Evolutionary conservation across 371 early-diverging fungal genomes (phyloP).

Genomic region (Coemansia sp.): DNA sequence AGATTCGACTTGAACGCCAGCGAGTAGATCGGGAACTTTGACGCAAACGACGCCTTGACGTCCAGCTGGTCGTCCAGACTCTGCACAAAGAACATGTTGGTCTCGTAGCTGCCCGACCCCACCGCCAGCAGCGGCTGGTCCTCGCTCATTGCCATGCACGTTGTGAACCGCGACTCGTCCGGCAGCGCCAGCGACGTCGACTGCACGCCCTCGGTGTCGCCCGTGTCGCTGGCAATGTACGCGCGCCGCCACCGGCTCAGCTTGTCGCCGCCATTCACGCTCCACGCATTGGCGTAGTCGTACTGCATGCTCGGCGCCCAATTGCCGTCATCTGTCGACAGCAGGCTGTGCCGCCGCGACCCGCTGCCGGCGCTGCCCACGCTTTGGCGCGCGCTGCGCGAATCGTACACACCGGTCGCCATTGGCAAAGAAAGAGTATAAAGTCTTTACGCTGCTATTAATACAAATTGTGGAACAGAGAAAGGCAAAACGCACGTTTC

Average conservation of each 20-base stretch:
- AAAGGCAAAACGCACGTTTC: not conserved
- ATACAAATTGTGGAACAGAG: not conserved
- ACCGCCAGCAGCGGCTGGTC: constrained; percentile 52
- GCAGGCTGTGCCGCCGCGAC: constrained; percentile 46
- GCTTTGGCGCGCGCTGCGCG: constrained; percentile 22
- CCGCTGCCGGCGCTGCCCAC: constrained; percentile 28
- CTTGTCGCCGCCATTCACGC: constrained; percentile 5
- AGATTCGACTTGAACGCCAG: constrained; percentile 40
- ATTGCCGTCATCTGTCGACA: constrained; percentile 23
- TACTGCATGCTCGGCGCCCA: constrained; percentile 1
- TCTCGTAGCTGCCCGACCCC: constrained; percentile 53
- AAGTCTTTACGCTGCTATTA: not conserved
- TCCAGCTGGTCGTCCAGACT: constrained; percentile 41
- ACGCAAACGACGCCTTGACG: constrained; percentile 53
- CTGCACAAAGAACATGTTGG: constrained; percentile 55
- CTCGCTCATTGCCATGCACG: constrained; percentile 50
- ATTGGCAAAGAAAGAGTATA: not conserved
- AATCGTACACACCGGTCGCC: constrained; percentile 10
- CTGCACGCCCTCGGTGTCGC: constrained; percentile 40
- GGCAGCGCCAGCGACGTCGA: constrained; percentile 49
- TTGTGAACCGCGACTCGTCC: constrained; percentile 50
- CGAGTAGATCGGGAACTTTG: constrained; percentile 53
- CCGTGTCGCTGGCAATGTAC: constrained; percentile 46
- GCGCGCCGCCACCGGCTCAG: constrained; percentile 43
- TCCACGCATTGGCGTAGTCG: constrained; percentile 14